Evolutionary conservation across 1,284 basidiomycete species (phyloP).

Genomic region (Inonotus obliquus): DNA sequence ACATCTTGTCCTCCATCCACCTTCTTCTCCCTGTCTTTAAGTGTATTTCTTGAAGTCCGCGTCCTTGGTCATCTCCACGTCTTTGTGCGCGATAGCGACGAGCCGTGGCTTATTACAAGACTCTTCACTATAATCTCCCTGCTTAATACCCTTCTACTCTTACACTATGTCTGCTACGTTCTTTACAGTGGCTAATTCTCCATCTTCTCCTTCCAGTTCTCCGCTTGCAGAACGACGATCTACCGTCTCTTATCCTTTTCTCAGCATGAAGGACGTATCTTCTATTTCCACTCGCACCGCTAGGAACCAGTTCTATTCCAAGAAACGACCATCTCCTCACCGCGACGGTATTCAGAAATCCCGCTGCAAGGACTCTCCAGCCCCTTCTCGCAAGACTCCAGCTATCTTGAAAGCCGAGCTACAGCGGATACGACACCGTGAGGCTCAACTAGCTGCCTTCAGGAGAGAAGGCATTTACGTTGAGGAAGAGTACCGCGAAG

Average conservation of each 20-base stretch:
- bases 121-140: slow-evolving; percentile 2
- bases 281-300: slow-evolving; percentile 50
- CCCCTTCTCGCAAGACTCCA: slow-evolving; percentile 54
- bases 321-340: slow-evolving; percentile 73
- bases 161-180: slow-evolving; percentile 18
- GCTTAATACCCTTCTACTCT: slow-evolving; percentile 5
- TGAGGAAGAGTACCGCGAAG: slow-evolving; percentile 94
- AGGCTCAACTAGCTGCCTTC: slow-evolving; percentile 60
- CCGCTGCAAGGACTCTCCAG: slow-evolving; percentile 46
- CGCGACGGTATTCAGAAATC: slow-evolving; percentile 60
- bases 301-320: slow-evolving; percentile 65
- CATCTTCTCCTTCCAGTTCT: slow-evolving; percentile 15
- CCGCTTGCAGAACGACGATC: slow-evolving; percentile 23
- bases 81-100: background rate
- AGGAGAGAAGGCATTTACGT: slow-evolving; percentile 65
- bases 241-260: slow-evolving; percentile 26
- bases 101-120: slow-evolving; percentile 10
- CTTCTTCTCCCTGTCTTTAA: background rate
- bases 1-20: slow-evolving; percentile 11
- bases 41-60: slow-evolving; percentile 3
- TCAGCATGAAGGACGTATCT: slow-evolving; percentile 72
- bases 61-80: slow-evolving; percentile 5
- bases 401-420: slow-evolving; percentile 56
- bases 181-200: slow-evolving; percentile 18
- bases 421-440: slow-evolving; percentile 60